phyloP scores from a whole-genome alignment of 139 green algal species.

The Coelastrella sp. region DNA sequence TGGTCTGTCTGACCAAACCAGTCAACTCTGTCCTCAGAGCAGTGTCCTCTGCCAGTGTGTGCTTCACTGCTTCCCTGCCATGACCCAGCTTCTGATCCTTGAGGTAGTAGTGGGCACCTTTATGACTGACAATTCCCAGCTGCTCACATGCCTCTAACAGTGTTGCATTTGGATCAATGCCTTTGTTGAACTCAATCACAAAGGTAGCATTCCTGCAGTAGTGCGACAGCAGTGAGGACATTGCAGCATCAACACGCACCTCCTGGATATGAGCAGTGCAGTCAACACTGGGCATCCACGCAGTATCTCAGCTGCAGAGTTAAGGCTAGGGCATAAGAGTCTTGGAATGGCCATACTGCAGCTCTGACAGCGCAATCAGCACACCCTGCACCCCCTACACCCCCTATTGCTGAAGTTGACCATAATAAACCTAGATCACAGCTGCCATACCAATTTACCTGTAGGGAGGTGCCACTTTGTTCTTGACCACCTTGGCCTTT shows the following conservation, averaged over 20 bases:
- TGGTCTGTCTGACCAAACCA: not conserved
- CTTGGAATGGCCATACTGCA: too few relatives aligned
- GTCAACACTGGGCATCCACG: too few relatives aligned
- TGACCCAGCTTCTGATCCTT: conserved; percentile 47
- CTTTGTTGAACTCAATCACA: conserved; percentile 90
- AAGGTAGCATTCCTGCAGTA: conserved; percentile 72
- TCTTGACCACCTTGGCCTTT: conserved; percentile 88
- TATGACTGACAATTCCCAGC: conserved; percentile 69
- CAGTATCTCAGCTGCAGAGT: too few relatives aligned
- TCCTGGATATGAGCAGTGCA: too few relatives aligned
- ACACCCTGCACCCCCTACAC: too few relatives aligned
- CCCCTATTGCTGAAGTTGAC: too few relatives aligned
- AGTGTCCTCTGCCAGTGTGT: not conserved
- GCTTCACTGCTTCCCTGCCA: conserved; percentile 48
- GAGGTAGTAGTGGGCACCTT: conserved; percentile 22
- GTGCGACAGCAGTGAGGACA: not conserved
- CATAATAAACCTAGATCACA: too few relatives aligned
- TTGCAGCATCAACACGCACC: too few relatives aligned
- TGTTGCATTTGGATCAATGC: conserved; percentile 77
- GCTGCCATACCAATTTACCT: too few relatives aligned
- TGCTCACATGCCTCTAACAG: conserved; percentile 90
- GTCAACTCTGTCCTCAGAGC: conserved; percentile 1
- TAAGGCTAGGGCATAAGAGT: too few relatives aligned
- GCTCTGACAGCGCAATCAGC: too few relatives aligned
- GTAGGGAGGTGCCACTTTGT: conserved; percentile 82